These are phyloP conservation scores for Brasilioporus rufonigricans DNA, from an alignment of 768 basidiomycete genomes.

Conservation along the genomic window DNA sequence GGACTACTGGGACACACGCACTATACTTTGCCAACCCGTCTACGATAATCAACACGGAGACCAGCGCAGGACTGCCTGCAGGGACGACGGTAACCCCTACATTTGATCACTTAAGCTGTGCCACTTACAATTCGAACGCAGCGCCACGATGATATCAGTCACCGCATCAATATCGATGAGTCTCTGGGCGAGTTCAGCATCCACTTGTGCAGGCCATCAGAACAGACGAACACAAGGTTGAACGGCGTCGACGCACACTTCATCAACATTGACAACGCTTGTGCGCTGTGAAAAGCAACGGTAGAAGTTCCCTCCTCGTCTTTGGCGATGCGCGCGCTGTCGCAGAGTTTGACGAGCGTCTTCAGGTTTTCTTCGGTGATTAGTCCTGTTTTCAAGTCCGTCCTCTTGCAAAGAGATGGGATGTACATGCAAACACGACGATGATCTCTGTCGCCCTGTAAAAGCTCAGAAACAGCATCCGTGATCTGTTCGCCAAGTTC, in stretches of 20 bases:
- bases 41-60: slow-evolving; percentile 22
- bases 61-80: slow-evolving; percentile 21
- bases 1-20: background rate
- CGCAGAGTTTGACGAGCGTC: slow-evolving; percentile 18
- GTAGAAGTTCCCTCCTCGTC: slow-evolving; percentile 18
- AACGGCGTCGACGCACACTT: slow-evolving; percentile 11
- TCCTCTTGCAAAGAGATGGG: slow-evolving; percentile 27
- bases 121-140: slow-evolving; percentile 19
- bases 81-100: background rate
- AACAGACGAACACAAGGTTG: background rate
- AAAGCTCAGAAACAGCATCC: slow-evolving; percentile 14
- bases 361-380: slow-evolving; percentile 18
- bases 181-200: slow-evolving; percentile 5
- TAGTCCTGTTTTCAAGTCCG: slow-evolving; percentile 10
- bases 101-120: background rate
- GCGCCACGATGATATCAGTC: slow-evolving; percentile 14
- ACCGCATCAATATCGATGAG: slow-evolving; percentile 19
- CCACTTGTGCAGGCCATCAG: slow-evolving; percentile 11
- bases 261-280: slow-evolving; percentile 26
- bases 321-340: slow-evolving; percentile 3
- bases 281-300: slow-evolving; percentile 23
- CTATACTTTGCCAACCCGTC: slow-evolving; percentile 15
- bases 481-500: slow-evolving; percentile 5
- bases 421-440: slow-evolving; percentile 28
- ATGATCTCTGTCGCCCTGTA: slow-evolving; percentile 4